Evolutionary conservation across 306 rosid species (phyloP), one percentile per base, ranked within the genome.

Genomic region (Trifolium dubium): DNA sequence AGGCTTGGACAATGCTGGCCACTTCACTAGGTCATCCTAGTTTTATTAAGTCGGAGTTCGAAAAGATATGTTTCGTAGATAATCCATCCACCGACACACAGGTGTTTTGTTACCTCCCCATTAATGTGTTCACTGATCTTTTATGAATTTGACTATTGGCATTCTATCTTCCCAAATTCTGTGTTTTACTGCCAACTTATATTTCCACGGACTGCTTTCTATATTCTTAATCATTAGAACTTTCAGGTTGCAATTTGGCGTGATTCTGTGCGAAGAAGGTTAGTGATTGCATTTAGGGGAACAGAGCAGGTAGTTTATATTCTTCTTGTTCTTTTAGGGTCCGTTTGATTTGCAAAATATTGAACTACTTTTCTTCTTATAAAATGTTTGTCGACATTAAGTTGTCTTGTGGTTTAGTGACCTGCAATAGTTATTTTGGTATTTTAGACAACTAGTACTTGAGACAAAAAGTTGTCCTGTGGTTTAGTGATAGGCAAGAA

Each of bases 1-100:
- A 93, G 85, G 98, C 98, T 53, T 93, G 98, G 98, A 93, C 98
- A 44, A 86, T 93, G 98, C 96, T 93, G 59, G 96, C 94, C 44
- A 88, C 91, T 59, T 91, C 98, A 64, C 79, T 91, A 58, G 98
- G 98, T 44, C 98, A 93, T 49, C 91, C 96, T 60, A 91, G 96
- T 83, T 93, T 93, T 76, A 91, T 93, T 7, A 93, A 91, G 83
- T 93, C 98, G 3, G 98, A 93, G 77, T 93, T 91, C 83, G 97
- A 88, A 81, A 93, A 93, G 80, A 74, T 93, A 74, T 91, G 98
- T 81, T 93, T 93, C 83, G 79, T 93, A 72, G 97, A 93, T 79
- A 88, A 88, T 73, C 79, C 83, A 39, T 68, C 92, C 55, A 93
- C 98, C 5, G 98, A 93, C 86, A 88, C 98, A 49, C 97, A 93